Base-by-base conservation (phyloP, 192 early-diverging fungal genomes). In the Chytriomyces sp. region DNA sequence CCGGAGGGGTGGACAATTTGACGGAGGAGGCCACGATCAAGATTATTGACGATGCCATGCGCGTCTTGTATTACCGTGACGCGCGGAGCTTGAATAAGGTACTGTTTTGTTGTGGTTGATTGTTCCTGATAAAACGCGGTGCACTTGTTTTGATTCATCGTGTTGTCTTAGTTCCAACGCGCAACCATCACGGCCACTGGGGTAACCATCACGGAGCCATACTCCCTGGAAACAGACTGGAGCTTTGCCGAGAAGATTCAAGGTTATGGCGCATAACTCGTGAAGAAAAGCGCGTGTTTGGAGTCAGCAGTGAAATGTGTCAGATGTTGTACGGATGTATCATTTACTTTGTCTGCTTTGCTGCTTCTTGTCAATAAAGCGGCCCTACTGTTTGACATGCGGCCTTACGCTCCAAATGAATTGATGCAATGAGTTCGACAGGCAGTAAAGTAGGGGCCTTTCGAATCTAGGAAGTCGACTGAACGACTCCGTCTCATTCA, bases 21-120 rank as follows among this genome's bases (percentile, higher is more conserved):
- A 91, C 91, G 5, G 95, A 99, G 81, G 90, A 91, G 67, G 93
- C 96, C 74, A 96, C 97, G 2, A 77, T 87, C 39, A 84, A 90
- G 68, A 84, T 97, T 55, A 58, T 99, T 38, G 87, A 98, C 68
- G 90, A 93, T 62, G 89, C 89, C 78, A 93, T 98, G 92, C 88
- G 91, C 52, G 93, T 97, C 41, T 89, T 98, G 66, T 96, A 87
- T 72, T 98, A 96, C 88, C 87, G 97, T 79, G 97, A 99, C 79
- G 93, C 93, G 49, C 81, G 94, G 78, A 89, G 92, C 59, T 75
- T 94, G 78, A 97, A 98, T 85, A 95, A 91, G 86, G 92, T 94
- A 79, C 33, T 12, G 5, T 61, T 19, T 65, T 41, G 17, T 41
- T 65, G 14, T 49, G 38, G 8, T 32, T 37, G 26, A 57, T 26